Evolutionary conservation across 75 land plant species (phyloP).

Genomic region (Cryptomeria japonica): DNA sequence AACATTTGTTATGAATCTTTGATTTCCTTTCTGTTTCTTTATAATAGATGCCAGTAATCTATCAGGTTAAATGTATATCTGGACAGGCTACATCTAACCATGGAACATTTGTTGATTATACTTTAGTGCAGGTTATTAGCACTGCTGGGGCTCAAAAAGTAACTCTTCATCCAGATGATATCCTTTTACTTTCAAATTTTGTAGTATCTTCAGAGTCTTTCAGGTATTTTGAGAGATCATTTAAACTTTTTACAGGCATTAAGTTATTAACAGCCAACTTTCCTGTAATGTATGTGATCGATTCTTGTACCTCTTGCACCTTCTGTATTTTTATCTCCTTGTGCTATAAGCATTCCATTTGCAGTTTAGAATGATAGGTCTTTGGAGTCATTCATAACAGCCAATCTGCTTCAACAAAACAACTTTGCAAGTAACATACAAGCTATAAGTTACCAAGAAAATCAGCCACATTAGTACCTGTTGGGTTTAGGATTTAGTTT

Average conservation of each 20-base stretch:
- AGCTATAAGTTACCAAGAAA: neutral
- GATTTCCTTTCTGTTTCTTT: neutral
- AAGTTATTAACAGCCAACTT: neutral
- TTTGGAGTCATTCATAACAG: neutral
- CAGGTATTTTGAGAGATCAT: constrained; percentile 20
- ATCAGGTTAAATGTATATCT: neutral
- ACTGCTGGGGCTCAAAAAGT: constrained; percentile 48
- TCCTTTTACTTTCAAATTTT: constrained; percentile 41
- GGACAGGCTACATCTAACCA: neutral
- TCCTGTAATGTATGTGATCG: neutral
- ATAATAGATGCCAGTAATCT: neutral
- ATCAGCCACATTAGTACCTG: neutral
- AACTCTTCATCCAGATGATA: constrained; percentile 40
- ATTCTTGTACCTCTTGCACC: neutral
- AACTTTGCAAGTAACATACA: neutral
- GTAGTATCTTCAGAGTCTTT: constrained; percentile 48
- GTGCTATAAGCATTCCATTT: neutral
- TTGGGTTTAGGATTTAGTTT: neutral
- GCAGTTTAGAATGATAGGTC: neutral
- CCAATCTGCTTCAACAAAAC: neutral
- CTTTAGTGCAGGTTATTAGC: constrained; percentile 40
- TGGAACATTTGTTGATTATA: constrained; percentile 2
- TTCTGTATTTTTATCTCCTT: neutral
- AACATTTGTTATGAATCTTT: neutral
- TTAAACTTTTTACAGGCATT: neutral